Base-by-base conservation (phyloP, 108 stramenopile species). In the Chaetoceros muelleri region DNA sequence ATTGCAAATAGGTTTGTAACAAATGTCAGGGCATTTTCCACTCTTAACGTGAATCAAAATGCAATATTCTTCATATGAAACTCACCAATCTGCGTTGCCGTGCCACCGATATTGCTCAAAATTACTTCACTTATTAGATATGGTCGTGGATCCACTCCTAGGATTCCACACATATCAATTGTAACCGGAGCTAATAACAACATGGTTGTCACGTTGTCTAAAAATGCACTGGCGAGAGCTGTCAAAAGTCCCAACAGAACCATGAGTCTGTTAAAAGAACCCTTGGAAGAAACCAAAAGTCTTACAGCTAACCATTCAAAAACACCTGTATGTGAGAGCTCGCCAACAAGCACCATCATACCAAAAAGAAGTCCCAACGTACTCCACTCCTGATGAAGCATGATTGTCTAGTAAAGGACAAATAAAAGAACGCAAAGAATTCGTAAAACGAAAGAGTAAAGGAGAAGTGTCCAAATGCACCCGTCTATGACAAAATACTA, bases 161-260 rank as follows among this genome's bases (percentile, higher is more conserved):
- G 46, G 27, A 82, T 78, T 48, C 64, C 60, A 59, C 78, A 79
- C 71, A 82, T 74, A 53, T 82, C 81, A 60, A 82, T 82, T 7
- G 81, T 82, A 28, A 82, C 81, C 3, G 77, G 77, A 10, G 81
- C 76, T 31, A 75, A 52, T 40, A 82, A 58, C 13, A 82, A 31
- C 80, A 77, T 81, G 0, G 80, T 77, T 2, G 76, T 80, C 0
- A 80, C 79, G 60, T 80, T 80, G 49, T 80, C 79, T 60, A 76
- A 66, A 48, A 82, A 82, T 20, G 81, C 81, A 46, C 53, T 57
- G 44, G 66, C 58, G 1, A 79, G 44, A 24, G 75, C 78, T 19
- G 75, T 76, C 3, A 75, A 57, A n/a, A 45, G 45, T 54, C 75
- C 64, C 2, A 82, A 48, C 10, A 79, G 56, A 0, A 76, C 66